Base-by-base conservation (phyloP, 805 yeast genomes). In the Candida ulmi region DNA sequence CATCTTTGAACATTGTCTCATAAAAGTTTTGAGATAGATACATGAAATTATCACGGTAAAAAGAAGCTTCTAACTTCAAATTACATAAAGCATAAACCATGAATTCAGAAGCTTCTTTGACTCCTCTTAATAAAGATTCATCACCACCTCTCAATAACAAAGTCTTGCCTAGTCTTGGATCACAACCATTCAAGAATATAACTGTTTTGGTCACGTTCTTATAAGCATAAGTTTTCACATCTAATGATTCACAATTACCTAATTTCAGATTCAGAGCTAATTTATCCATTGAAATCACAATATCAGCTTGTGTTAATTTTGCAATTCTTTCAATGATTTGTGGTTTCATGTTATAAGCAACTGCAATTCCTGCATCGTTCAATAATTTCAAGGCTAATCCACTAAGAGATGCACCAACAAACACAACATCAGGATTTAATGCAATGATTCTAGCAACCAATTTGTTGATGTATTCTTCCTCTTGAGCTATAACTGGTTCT, bases 401-500 rank as follows among this genome's bases (percentile, higher is more conserved):
- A 50, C 93, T 80, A 2, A 91, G 83, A 9, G 83, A 71, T 19
- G 85, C 83, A 12, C 88, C 88, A 13, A 84, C 82, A 25, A 91
- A 73, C 1, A 95, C 71, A 18, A 93, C 68, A 50, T 77, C 86
- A 0, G 99, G 96, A 36, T 73, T 75, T 41, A 93, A 62, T 0
- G 90, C 80, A 3, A 78, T 67, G 16, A 93, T 76, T 45, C 97
- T 70, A 2, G 83, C 82, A 0, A 88, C 93, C 25, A 91, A 65
- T 52, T 88, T 90, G 39, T 80, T 75, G 34, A 93, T 69, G 53
- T 83, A 91, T 49, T 91, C 96, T 35, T 75, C 68, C 54, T 91
- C 97, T 55, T 93, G 98, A 0, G 91, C 84, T 36, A 87, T 68
- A 1, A 91, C 81, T 1, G 95, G 84, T 42, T 87, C 84, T 40